Percentiles rank a stretch among this genome's conserved stretches.
Conservation (phyloP, 768 basidiomycete genomes). For the Lentinula edodes region DNA sequence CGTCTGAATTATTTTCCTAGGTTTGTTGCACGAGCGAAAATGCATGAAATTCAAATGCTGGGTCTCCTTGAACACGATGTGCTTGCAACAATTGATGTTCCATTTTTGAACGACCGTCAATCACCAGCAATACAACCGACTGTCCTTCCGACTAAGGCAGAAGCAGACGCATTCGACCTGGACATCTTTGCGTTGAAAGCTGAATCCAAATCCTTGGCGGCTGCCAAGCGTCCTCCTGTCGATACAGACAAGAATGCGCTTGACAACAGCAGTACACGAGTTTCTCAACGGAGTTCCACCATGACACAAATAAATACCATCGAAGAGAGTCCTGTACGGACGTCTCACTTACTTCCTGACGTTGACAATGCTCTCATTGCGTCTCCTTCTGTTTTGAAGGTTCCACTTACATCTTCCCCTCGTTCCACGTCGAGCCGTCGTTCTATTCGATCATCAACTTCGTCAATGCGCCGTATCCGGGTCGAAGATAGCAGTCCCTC, state of each 20-base stretch:
- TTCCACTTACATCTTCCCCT: constrained; percentile 63
- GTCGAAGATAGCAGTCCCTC: constrained; percentile 9
- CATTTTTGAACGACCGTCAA: constrained; percentile 54
- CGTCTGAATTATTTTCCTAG: constrained; percentile 31
- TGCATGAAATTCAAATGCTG: constrained; percentile 96
- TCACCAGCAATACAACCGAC: constrained; percentile 23
- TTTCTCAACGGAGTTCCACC: constrained; percentile 46
- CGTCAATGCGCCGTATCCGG: constrained; percentile 18
- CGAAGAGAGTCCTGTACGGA: constrained; percentile 61
- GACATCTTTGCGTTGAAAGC: constrained; percentile 56
- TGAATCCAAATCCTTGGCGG: constrained; percentile 14
- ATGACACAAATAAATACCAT: constrained; percentile 51
- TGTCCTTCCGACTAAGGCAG: constrained; percentile 35
- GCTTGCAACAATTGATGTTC: constrained; percentile 83
- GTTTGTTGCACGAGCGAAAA: constrained; percentile 91
- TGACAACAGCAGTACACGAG: constrained; percentile 31
- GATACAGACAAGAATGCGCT: constrained; percentile 24
- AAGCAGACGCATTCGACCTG: constrained; percentile 71
- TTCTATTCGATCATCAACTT: constrained; percentile 45
- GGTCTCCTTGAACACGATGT: constrained; percentile 90
- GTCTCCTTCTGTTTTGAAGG: constrained; percentile 20
- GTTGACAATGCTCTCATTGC: constrained; percentile 22
- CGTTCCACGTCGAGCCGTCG: constrained; percentile 55
- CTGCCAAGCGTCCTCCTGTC: not conserved
- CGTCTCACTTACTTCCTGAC: constrained; percentile 45